Percentiles rank a stretch among this genome's conserved stretches.
These are phyloP conservation scores for Lolium multiflorum DNA, from an alignment of 176 grass and related monocot genomes.

Conservation along the genomic window DNA sequence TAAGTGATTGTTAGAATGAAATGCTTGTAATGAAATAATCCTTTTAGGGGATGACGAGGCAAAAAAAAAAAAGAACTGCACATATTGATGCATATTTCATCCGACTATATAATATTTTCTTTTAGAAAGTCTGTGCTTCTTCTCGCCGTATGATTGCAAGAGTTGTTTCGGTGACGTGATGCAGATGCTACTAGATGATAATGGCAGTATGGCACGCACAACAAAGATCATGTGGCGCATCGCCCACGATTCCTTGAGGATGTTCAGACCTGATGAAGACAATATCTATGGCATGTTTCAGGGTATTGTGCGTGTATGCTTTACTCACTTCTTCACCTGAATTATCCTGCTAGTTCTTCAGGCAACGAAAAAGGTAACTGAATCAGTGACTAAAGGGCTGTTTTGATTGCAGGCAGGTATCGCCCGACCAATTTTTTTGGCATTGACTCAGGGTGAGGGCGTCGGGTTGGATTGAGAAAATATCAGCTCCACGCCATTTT, in stretches of 20 bases:
- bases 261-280: neutral
- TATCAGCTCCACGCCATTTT: too few relatives aligned
- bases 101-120: neutral
- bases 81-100: neutral
- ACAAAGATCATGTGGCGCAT: slow-evolving; percentile 6
- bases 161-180: neutral
- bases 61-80: neutral
- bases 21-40: neutral
- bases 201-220: neutral
- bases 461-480: too few relatives aligned
- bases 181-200: neutral
- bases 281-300: neutral
- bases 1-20: neutral
- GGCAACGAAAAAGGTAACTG: too few relatives aligned
- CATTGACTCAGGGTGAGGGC: too few relatives aligned
- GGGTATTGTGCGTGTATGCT: neutral
- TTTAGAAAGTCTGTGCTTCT: neutral
- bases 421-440: too few relatives aligned
- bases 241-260: neutral
- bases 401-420: too few relatives aligned
- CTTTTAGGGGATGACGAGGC: neutral
- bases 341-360: too few relatives aligned
- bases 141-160: neutral
- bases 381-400: too few relatives aligned
- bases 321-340: too few relatives aligned